Percentiles rank a stretch among this genome's conserved stretches.
These are phyloP conservation scores for Penicillium vulpinum DNA, from an alignment of 2,329 filamentous ascomycete genomes.

Conservation along the genomic window DNA sequence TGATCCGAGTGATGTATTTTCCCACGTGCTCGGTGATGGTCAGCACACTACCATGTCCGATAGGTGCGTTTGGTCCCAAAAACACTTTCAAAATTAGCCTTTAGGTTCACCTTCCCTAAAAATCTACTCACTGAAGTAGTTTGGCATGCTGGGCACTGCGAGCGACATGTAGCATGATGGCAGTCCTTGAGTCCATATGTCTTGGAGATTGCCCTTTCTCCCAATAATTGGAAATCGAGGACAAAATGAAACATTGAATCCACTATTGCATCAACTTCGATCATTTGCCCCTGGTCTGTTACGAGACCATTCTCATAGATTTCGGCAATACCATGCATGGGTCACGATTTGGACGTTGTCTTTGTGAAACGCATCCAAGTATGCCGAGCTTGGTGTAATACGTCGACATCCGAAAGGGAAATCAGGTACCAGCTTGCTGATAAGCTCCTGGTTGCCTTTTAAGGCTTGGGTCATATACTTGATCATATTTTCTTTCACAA, in stretches of 20 bases:
- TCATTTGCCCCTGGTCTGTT: slow-evolving; percentile 11
- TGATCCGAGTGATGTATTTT: background rate
- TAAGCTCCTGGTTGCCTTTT: no score
- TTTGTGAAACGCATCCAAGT: slow-evolving; percentile 21
- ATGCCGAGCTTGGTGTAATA: background rate
- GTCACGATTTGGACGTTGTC: slow-evolving; percentile 21
- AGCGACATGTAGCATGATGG: background rate
- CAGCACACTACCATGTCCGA: background rate
- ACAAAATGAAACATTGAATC: slow-evolving; percentile 16
- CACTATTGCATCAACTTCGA: slow-evolving; percentile 14
- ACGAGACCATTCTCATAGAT: no score
- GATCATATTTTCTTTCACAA: no score
- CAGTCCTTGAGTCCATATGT: background rate
- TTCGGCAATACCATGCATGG: slow-evolving; percentile 9
- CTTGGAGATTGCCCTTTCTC: background rate
- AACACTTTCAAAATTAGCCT: background rate
- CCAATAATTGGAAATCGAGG: slow-evolving; percentile 30
- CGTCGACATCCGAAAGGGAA: slow-evolving; percentile 25
- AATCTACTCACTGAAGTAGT: background rate
- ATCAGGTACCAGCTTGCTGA: background rate
- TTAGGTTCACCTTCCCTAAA: no score
- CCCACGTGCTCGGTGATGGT: background rate
- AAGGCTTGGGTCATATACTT: no score
- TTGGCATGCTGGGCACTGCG: background rate
- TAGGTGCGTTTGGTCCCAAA: background rate